These are phyloP conservation scores for Candida ulmi DNA, from an alignment of 805 yeast species.

Conservation along the genomic window DNA sequence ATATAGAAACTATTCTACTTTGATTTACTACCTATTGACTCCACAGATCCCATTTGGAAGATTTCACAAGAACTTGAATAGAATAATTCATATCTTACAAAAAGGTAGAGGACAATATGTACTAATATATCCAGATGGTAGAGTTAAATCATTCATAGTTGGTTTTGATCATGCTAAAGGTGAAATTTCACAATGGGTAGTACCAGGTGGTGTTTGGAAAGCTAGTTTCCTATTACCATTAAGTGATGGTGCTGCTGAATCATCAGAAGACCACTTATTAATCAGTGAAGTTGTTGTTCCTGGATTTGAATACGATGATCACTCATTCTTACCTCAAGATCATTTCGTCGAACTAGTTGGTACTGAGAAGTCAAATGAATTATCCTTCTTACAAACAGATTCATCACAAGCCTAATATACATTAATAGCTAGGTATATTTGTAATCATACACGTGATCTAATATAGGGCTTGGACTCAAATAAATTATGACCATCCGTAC, in stretches of 20 bases:
- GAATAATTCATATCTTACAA: conserved; percentile 51
- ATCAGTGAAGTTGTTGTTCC: conserved; percentile 59
- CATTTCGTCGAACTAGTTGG: conserved; percentile 33
- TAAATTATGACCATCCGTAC: conserved; percentile 2
- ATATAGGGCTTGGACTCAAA: not conserved
- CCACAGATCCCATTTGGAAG: conserved; percentile 47
- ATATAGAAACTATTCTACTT: conserved; percentile 39
- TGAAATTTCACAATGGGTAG: conserved; percentile 56
- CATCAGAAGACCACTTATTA: conserved; percentile 34
- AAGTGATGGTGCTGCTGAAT: conserved; percentile 21
- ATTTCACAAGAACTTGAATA: conserved; percentile 44
- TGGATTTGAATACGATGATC: conserved; percentile 54
- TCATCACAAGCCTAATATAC: not conserved
- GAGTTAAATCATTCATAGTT: conserved; percentile 42
- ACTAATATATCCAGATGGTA: conserved; percentile 45
- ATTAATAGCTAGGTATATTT: not conserved
- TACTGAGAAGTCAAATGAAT: conserved; percentile 26
- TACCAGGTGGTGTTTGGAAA: conserved; percentile 55
- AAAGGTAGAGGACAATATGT: conserved; percentile 53
- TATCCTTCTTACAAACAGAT: conserved; percentile 30
- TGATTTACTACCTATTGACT: conserved; percentile 48
- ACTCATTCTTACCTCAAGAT: conserved; percentile 35
- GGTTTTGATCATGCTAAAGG: conserved; percentile 44
- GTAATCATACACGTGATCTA: conserved; percentile 8
- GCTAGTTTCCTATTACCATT: conserved; percentile 46